Evolutionary conservation across 2,329 filamentous ascomycete species (phyloP).

Genomic region (Simplicillium aogashimaense): DNA sequence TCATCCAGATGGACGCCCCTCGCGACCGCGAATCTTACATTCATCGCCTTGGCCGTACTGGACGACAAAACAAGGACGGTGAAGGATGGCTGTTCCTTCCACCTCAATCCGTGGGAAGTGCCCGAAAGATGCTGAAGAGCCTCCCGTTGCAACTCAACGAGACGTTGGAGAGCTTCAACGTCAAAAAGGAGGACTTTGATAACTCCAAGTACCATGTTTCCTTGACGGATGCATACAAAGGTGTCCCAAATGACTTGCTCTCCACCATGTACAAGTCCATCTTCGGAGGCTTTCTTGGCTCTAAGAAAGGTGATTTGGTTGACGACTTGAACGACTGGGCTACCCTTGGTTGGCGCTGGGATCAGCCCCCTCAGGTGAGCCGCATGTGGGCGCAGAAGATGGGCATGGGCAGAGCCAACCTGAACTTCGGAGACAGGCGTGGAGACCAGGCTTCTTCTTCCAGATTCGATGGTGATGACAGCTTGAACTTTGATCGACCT

Average conservation of each 20-base stretch:
- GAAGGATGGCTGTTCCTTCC: constrained; percentile 60
- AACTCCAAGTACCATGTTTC: constrained; percentile 34
- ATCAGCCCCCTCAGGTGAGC: constrained; percentile 30
- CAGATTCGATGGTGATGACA: constrained; percentile 3
- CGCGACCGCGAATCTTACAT: constrained; percentile 62
- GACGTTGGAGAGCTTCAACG: constrained; percentile 38
- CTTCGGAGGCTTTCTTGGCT: constrained; percentile 38
- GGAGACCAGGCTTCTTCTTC: background rate
- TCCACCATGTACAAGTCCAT: constrained; percentile 43
- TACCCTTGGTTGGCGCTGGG: constrained; percentile 39
- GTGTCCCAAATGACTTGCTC: constrained; percentile 22
- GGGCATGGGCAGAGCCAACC: constrained; percentile 18
- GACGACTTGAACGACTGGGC: constrained; percentile 44
- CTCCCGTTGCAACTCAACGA: constrained; percentile 51
- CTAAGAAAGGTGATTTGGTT: constrained; percentile 27
- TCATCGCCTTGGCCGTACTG: constrained; percentile 68
- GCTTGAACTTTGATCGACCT: constrained; percentile 6
- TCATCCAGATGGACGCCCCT: constrained; percentile 62
- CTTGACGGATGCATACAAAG: constrained; percentile 29
- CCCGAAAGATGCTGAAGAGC: constrained; percentile 40
- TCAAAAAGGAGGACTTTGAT: constrained; percentile 40
- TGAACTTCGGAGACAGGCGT: constrained; percentile 21
- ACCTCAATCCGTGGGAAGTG: constrained; percentile 36
- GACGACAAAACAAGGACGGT: constrained; percentile 62
- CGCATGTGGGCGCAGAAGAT: constrained; percentile 17